phyloP scores from a whole-genome alignment of 2,329 filamentous ascomycete genomes.

The Fusarium newnesense region DNA sequence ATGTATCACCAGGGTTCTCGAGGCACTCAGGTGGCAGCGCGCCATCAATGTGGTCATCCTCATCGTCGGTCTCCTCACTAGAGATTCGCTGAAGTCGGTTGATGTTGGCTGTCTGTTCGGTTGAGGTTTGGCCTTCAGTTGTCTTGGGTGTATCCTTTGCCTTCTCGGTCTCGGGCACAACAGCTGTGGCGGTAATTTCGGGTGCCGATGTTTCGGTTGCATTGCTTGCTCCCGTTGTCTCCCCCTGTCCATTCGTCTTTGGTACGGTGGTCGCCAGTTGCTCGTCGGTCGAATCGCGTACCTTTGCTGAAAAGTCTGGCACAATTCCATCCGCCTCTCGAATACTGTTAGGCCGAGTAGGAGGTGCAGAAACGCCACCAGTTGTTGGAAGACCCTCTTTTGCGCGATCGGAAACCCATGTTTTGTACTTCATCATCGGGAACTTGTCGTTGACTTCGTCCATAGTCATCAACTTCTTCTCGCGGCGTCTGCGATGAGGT shows the following conservation, averaged over 20 bases:
- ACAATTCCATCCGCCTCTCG: constrained; percentile 71
- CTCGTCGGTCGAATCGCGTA: constrained; percentile 57
- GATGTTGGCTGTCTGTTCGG: constrained; percentile 37
- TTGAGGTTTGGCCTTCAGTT: constrained; percentile 41
- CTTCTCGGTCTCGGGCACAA: constrained; percentile 34
- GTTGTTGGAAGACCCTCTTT: constrained; percentile 83
- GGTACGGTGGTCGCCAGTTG: constrained; percentile 45
- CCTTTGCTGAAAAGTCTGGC: constrained; percentile 57
- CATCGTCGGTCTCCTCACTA: constrained; percentile 69
- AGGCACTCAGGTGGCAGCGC: constrained; percentile 85
- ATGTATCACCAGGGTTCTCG: constrained; percentile 86
- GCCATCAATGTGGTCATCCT: constrained; percentile 84
- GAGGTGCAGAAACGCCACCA: constrained; percentile 82
- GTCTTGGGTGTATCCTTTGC: constrained; percentile 30
- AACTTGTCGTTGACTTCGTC: constrained; percentile 99
- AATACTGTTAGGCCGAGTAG: constrained; percentile 78
- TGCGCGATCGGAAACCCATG: constrained; percentile 86
- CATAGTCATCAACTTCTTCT: constrained; percentile 99
- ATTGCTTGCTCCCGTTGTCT: constrained; percentile 23
- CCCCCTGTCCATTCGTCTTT: constrained; percentile 29
- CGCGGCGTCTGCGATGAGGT: constrained; percentile 84
- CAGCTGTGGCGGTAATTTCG: constrained; percentile 32
- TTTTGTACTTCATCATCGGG: constrained; percentile 95
- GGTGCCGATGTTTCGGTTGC: constrained; percentile 20
- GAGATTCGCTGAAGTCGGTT: constrained; percentile 53